These are phyloP conservation scores for Alternaria tenuissima DNA, from an alignment of 2,329 filamentous ascomycete genomes.

Conservation along the genomic window DNA sequence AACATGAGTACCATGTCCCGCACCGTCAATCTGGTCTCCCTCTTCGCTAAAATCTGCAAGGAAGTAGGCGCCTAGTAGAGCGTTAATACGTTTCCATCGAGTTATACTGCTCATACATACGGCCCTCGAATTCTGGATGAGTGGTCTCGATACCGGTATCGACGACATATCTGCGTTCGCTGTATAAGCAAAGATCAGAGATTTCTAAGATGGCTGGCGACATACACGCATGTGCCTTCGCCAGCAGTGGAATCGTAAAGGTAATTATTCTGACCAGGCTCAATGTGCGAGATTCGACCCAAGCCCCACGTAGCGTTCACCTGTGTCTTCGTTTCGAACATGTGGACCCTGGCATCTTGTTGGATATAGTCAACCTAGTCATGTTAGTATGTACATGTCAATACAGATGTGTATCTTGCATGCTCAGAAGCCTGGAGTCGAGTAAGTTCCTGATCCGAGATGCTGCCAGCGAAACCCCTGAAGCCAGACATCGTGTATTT, in stretches of 20 bases:
- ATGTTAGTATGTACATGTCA: neutral
- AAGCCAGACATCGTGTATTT: slow-evolving; percentile 48
- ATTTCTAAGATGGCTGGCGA: neutral
- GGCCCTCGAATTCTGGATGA: slow-evolving; percentile 56
- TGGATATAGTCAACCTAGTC: slow-evolving; percentile 48
- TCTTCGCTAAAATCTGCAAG: slow-evolving; percentile 40
- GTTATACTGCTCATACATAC: slow-evolving; percentile 27
- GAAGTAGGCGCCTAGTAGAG: slow-evolving; percentile 31
- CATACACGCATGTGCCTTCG: slow-evolving; percentile 54
- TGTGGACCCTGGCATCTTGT: slow-evolving; percentile 42
- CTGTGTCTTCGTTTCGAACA: slow-evolving; percentile 44
- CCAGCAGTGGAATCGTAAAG: slow-evolving; percentile 51
- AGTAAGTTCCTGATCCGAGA: slow-evolving; percentile 36
- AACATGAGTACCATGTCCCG: slow-evolving; percentile 50
- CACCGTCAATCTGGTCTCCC: slow-evolving; percentile 30
- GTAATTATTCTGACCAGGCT: slow-evolving; percentile 43
- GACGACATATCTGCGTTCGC: slow-evolving; percentile 60
- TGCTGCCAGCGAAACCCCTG: slow-evolving; percentile 48
- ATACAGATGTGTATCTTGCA: slow-evolving; percentile 20
- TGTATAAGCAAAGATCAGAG: neutral
- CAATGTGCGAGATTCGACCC: slow-evolving; percentile 48
- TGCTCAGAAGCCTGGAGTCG: slow-evolving; percentile 35
- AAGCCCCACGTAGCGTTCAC: slow-evolving; percentile 52
- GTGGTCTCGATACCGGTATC: slow-evolving; percentile 68
- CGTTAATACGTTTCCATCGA: neutral